Evolutionary conservation across 768 basidiomycete genomes (phyloP), one percentile per base, ranked within the genome.

Genomic region (Suillus brevipes): DNA sequence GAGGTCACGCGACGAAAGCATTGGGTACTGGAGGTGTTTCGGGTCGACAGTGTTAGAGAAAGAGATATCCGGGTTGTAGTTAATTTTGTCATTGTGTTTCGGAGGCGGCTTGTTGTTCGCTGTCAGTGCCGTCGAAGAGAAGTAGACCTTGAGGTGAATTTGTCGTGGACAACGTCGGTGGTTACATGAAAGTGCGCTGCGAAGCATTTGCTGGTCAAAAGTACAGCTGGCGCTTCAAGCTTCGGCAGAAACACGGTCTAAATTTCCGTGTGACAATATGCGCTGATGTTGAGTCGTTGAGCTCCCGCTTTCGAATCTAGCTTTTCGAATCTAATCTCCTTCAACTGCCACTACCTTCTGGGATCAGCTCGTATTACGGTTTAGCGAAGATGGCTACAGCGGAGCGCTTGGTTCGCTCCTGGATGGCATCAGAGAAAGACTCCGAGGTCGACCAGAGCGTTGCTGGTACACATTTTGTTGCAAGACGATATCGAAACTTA

Each of bases 1-100:
- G 65, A 95, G 77, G 63, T 88, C 83, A 69, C 89, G 88, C 25
- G 94, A 90, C 10, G 89, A 88, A 66, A 95, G 87, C 36, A 84
- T 80, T 69, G 76, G 84, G 81, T 77, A 87, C 69, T 68, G 76
- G 65, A 80, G 75, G 58, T 84, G 79, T 59, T 85, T 81, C 40
- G 83, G 80, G 49, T 78, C 73, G 18, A 82, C 78, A 25, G 70
- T 72, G 25, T 80, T 77, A 43, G 83, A 80, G 72, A 91, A 86
- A 42, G 85, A 83, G 63, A 87, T 78, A 49, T 81, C 80, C 18
- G 79, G 74, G 72, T 93, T 94, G 78, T 91, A 95, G 78, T 94
- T 94, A 85, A 89, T 88, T 77, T 85, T 89, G 73, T 91, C 88
- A 55, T 73, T 65, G 62, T 65, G 52, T 23, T 60, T 69, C 40